Conservation (phyloP, 2,329 filamentous ascomycete genomes). For the Pseudopithomyces maydicus region DNA sequence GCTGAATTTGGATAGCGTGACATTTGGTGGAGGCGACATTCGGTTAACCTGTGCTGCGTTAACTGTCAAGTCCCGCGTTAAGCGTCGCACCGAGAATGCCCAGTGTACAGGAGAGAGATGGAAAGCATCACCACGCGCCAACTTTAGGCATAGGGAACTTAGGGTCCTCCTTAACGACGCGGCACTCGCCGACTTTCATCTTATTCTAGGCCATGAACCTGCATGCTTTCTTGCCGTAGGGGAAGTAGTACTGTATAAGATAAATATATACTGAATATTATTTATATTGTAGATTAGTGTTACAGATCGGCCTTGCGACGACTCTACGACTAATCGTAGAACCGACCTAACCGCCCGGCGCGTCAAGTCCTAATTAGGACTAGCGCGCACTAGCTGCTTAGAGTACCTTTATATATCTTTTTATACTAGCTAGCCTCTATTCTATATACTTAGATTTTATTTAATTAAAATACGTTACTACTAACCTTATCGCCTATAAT, state of each 20-base stretch:
- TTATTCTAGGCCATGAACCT: slow-evolving; percentile 13
- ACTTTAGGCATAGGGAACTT: slow-evolving; percentile 15
- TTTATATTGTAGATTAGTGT: too few relatives aligned
- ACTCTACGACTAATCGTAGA: too few relatives aligned
- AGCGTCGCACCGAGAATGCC: slow-evolving; percentile 5
- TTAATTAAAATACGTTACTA: too few relatives aligned
- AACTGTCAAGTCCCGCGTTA: slow-evolving; percentile 9
- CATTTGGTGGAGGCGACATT: slow-evolving; percentile 11
- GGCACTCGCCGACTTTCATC: slow-evolving; percentile 14
- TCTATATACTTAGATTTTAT: too few relatives aligned
- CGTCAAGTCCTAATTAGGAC: too few relatives aligned
- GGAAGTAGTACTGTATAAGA: slow-evolving; percentile 1
- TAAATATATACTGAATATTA: slow-evolving; percentile 1
- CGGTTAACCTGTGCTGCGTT: slow-evolving; percentile 10
- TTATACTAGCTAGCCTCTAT: too few relatives aligned
- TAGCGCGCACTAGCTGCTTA: too few relatives aligned
- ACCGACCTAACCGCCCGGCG: too few relatives aligned
- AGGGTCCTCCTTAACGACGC: slow-evolving; percentile 14
- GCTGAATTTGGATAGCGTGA: slow-evolving; percentile 12
- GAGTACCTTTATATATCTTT: too few relatives aligned
- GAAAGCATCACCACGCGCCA: slow-evolving; percentile 8
- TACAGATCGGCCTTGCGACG: too few relatives aligned
- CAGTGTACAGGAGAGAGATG: slow-evolving; percentile 10
- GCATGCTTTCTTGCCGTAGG: slow-evolving; percentile 10
- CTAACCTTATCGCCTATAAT: too few relatives aligned